A percentile compares a stretch with the other conserved stretches of the same genome.
phyloP scores from a whole-genome alignment of 352 stramenopile genomes.

The Blastocystis hominis region DNA sequence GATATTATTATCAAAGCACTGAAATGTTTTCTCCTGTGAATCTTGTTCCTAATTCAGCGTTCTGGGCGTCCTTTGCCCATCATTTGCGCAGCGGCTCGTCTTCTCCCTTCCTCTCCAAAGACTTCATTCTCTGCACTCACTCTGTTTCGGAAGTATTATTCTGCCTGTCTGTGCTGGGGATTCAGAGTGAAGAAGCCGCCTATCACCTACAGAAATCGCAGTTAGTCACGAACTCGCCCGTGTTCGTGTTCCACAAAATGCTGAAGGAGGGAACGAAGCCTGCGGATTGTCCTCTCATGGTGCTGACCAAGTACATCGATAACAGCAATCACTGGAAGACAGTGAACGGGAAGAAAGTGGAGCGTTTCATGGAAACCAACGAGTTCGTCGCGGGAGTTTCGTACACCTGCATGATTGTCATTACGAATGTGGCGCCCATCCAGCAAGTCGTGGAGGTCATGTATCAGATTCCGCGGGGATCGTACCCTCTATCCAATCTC shows the following conservation, averaged over 20 bases:
- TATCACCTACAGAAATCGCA: neutral
- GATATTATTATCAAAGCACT: slow-evolving; percentile 53
- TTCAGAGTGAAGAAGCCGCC: slow-evolving; percentile 46
- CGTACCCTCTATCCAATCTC: slow-evolving; percentile 63
- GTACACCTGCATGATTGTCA: slow-evolving; percentile 65
- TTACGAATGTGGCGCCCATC: slow-evolving; percentile 66
- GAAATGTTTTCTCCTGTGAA: neutral
- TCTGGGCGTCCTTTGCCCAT: slow-evolving; percentile 68
- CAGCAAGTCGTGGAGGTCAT: slow-evolving; percentile 64
- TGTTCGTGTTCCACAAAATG: slow-evolving; percentile 66
- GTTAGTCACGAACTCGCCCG: slow-evolving; percentile 51
- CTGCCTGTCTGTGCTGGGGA: slow-evolving; percentile 65
- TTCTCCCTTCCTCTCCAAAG: slow-evolving; percentile 65
- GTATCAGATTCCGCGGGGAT: slow-evolving; percentile 68
- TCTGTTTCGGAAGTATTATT: slow-evolving; percentile 66
- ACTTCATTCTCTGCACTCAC: slow-evolving; percentile 65
- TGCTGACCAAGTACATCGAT: slow-evolving; percentile 65
- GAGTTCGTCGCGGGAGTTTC: slow-evolving; percentile 66
- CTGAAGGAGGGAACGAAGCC: slow-evolving; percentile 61
- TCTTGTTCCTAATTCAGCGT: slow-evolving; percentile 58
- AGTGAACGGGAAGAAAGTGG: slow-evolving; percentile 24
- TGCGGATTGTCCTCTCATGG: slow-evolving; percentile 60
- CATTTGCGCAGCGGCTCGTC: slow-evolving; percentile 58
- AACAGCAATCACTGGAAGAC: slow-evolving; percentile 41
- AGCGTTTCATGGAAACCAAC: slow-evolving; percentile 42